Conservation (phyloP, 768 basidiomycete genomes). For the Tricholoma matsutake region DNA sequence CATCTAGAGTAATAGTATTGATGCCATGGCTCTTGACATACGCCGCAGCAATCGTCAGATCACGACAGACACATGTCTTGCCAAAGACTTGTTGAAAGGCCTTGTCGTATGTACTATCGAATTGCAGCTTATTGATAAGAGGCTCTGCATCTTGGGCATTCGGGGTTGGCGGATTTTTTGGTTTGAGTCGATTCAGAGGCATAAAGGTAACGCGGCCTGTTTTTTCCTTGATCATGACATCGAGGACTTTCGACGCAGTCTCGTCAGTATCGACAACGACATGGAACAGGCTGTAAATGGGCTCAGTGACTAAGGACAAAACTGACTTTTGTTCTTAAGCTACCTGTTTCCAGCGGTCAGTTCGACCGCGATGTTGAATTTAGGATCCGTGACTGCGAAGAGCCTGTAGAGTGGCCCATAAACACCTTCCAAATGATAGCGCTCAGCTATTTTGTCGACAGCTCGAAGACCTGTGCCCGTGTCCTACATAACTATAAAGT, state of each 20-base stretch:
- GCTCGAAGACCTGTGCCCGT: conserved; percentile 87
- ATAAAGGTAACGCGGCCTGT: conserved; percentile 97
- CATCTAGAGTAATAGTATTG: conserved; percentile 96
- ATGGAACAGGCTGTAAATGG: conserved; percentile 75
- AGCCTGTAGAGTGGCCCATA: conserved; percentile 94
- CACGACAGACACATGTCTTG: conserved; percentile 93
- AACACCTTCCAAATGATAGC: conserved; percentile 75
- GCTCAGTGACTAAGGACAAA: neutral
- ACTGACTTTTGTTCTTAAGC: neutral
- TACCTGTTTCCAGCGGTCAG: conserved; percentile 95
- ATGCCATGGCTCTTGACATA: conserved; percentile 94
- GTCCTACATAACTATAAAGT: conserved; percentile 51
- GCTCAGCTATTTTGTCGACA: conserved; percentile 78
- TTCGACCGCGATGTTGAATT: conserved; percentile 91
- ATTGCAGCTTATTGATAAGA: conserved; percentile 79
- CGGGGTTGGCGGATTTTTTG: conserved; percentile 61
- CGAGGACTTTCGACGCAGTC: conserved; percentile 87
- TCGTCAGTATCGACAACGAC: conserved; percentile 97
- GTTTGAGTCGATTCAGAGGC: conserved; percentile 92
- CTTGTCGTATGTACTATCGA: conserved; percentile 63
- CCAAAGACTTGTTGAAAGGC: conserved; percentile 98
- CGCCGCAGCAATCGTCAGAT: conserved; percentile 87
- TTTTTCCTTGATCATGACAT: conserved; percentile 91
- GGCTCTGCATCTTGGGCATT: conserved; percentile 78
- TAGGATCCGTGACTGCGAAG: conserved; percentile 84